Percentiles rank a stretch among this genome's conserved stretches.
These are phyloP conservation scores for Lachnellula hyalina DNA, from an alignment of 2,329 filamentous ascomycete genomes.

Conservation along the genomic window DNA sequence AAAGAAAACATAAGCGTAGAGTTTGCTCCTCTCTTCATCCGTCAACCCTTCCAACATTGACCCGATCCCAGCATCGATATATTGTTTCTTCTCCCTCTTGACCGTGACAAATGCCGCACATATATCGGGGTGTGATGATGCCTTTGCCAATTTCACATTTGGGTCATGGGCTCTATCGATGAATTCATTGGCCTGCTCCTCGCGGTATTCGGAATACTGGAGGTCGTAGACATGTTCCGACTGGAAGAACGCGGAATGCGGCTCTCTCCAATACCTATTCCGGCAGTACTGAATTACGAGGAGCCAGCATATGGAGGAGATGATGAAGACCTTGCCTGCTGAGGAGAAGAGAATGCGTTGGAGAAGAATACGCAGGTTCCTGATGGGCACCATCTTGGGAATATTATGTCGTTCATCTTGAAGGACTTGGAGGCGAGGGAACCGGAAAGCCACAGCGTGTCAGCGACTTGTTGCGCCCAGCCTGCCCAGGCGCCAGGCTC, in stretches of 20 bases:
- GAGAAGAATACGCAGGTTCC: not conserved
- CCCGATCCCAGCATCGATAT: constrained; percentile 17
- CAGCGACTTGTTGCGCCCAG: too few relatives aligned
- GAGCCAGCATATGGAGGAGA: not conserved
- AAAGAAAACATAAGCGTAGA: constrained; percentile 19
- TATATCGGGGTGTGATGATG: constrained; percentile 4
- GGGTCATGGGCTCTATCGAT: not conserved
- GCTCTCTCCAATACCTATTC: constrained; percentile 16
- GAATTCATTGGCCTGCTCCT: constrained; percentile 8
- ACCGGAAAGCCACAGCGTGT: too few relatives aligned
- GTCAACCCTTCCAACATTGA: constrained; percentile 22
- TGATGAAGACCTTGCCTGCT: not conserved
- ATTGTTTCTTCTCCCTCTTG: constrained; percentile 13
- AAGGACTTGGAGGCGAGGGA: too few relatives aligned
- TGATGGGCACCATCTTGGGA: too few relatives aligned
- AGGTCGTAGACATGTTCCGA: constrained; percentile 15
- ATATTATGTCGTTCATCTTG: too few relatives aligned
- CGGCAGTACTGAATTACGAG: not conserved
- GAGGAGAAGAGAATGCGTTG: not conserved
- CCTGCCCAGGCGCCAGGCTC: too few relatives aligned
- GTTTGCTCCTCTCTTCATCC: constrained; percentile 16
- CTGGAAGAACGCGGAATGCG: constrained; percentile 18
- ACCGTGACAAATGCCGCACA: constrained; percentile 16
- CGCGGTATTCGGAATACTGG: constrained; percentile 13
- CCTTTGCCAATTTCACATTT: not conserved